These are phyloP conservation scores for Salvia splendens DNA, from an alignment of 257 asterid genomes.

Conservation along the genomic window DNA sequence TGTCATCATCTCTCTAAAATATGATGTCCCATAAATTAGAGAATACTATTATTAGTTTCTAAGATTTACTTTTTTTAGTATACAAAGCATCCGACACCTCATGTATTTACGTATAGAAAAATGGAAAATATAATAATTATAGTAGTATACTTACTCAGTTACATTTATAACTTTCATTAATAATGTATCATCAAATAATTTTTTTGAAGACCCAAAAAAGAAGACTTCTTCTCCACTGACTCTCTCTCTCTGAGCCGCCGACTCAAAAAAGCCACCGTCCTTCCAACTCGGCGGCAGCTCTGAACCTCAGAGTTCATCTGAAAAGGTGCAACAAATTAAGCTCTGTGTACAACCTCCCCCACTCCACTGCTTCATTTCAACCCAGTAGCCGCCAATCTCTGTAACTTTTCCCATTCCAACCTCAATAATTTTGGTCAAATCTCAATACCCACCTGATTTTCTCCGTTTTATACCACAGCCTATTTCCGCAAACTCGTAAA, in stretches of 20 bases:
- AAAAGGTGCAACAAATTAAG: background rate
- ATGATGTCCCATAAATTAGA: too few relatives aligned
- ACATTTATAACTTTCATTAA: background rate
- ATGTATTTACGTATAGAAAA: too few relatives aligned
- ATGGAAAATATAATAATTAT: too few relatives aligned
- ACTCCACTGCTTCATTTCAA: slow-evolving; percentile 4
- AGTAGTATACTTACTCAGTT: too few relatives aligned
- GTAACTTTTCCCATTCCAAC: slow-evolving; percentile 4
- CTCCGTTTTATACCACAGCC: slow-evolving; percentile 24
- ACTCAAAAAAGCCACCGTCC: slow-evolving; percentile 12
- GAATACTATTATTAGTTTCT: too few relatives aligned
- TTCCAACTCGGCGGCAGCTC: slow-evolving; percentile 13
- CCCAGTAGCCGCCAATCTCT: background rate
- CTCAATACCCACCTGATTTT: slow-evolving; percentile 16
- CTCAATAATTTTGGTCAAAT: slow-evolving; percentile 23
- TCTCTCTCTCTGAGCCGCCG: slow-evolving; percentile 28
- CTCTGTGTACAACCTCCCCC: background rate
- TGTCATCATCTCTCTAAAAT: too few relatives aligned
- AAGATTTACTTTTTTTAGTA: too few relatives aligned
- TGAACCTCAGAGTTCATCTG: slow-evolving; percentile 7
- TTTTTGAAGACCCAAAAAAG: slow-evolving; percentile 30
- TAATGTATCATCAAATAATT: background rate
- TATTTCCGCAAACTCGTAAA: slow-evolving; percentile 22
- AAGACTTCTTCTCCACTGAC: slow-evolving; percentile 34
- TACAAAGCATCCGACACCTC: too few relatives aligned